Evolutionary conservation across 495 filamentous ascomycete genomes (phyloP).

Genomic region (Hapsidospora chrysogenum): DNA sequence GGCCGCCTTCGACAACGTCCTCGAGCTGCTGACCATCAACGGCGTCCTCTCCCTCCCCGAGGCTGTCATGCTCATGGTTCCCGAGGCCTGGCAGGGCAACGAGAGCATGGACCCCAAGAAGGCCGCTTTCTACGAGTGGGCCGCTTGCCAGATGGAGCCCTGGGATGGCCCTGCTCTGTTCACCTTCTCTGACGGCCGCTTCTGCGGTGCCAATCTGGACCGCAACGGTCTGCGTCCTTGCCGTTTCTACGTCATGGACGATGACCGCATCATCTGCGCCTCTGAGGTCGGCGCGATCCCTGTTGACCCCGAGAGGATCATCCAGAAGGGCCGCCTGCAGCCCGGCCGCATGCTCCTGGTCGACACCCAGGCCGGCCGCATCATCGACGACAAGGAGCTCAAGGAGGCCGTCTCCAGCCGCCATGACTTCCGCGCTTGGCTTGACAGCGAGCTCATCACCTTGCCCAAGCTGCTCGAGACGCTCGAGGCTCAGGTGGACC

Average conservation of each 20-base stretch:
- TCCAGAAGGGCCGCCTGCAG: constrained; percentile 91
- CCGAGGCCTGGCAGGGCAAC: constrained; percentile 97
- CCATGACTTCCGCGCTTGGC: constrained; percentile 75
- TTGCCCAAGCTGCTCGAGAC: constrained; percentile 51
- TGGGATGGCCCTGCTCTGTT: constrained; percentile 98
- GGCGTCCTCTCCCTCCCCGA: constrained; percentile 93
- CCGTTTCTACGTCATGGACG: constrained; percentile 95
- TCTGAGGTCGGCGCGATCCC: constrained; percentile 94
- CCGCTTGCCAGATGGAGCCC: constrained; percentile 97
- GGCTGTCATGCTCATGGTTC: constrained; percentile 98
- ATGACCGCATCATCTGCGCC: constrained; percentile 96
- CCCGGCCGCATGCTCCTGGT: constrained; percentile 97
- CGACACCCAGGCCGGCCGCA: constrained; percentile 85
- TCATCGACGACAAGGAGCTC: constrained; percentile 89
- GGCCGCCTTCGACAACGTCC: constrained; percentile 94
- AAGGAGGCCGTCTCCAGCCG: constrained; percentile 78
- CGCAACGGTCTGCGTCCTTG: constrained; percentile 93
- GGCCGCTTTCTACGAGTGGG: constrained; percentile 98
- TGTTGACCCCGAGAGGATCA: constrained; percentile 76
- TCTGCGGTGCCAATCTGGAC: constrained; percentile 97
- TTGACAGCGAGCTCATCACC: constrained; percentile 74
- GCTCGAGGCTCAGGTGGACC: constrained; percentile 33
- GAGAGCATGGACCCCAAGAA: constrained; percentile 83
- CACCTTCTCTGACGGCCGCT: constrained; percentile 94
- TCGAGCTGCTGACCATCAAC: constrained; percentile 91